These are phyloP conservation scores for Tolypocladium album DNA, from an alignment of 2,329 filamentous ascomycete genomes.

Conservation along the genomic window DNA sequence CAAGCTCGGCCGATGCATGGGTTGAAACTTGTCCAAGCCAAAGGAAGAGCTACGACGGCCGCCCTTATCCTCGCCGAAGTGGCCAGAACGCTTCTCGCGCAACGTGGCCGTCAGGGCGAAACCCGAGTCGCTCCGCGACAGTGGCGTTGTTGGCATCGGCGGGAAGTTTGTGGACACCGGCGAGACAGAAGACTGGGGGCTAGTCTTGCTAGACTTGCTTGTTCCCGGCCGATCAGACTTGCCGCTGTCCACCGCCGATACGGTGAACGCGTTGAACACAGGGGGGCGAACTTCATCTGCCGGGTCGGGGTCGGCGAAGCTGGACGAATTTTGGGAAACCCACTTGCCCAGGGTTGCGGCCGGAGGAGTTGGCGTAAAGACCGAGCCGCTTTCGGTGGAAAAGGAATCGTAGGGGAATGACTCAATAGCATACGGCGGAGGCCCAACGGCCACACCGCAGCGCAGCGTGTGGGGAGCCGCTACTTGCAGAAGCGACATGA, in stretches of 20 bases:
- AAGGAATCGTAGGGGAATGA: conserved; percentile 86
- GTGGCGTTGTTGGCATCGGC: conserved; percentile 59
- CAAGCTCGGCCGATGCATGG: conserved; percentile 57
- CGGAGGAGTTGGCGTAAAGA: conserved; percentile 64
- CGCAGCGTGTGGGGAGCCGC: conserved; percentile 84
- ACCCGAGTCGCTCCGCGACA: conserved; percentile 86
- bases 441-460: conserved; percentile 77
- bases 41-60: conserved; percentile 89
- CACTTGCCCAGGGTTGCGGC: conserved; percentile 72
- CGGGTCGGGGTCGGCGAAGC: conserved; percentile 62
- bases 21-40: conserved; percentile 60
- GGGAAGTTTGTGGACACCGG: conserved; percentile 72
- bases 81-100: conserved; percentile 86
- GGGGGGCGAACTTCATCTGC: conserved; percentile 43
- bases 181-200: conserved; percentile 56
- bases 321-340: conserved; percentile 79
- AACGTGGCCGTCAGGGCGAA: conserved; percentile 78
- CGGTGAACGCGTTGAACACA: conserved; percentile 85
- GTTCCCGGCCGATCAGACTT: conserved; percentile 70
- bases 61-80: conserved; percentile 70
- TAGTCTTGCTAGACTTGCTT: conserved; percentile 51
- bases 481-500: conserved; percentile 76
- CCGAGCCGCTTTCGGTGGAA: conserved; percentile 70
- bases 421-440: conserved; percentile 86
- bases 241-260: conserved; percentile 56